Conservation (phyloP, 768 basidiomycete genomes). For the Mycena venus region DNA sequence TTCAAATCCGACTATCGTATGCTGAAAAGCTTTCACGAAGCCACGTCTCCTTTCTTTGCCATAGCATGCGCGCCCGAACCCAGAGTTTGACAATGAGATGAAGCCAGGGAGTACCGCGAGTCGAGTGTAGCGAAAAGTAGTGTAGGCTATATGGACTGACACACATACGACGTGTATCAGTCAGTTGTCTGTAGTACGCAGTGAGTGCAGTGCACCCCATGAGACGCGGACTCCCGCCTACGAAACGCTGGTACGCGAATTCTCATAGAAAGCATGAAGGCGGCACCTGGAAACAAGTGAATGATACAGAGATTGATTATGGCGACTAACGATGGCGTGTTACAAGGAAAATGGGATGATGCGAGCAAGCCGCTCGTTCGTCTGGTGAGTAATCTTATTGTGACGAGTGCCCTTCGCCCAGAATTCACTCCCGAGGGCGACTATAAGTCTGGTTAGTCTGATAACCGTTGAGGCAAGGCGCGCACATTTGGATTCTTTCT, state of each 20-base stretch:
- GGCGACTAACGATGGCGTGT: not conserved
- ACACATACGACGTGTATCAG: constrained; percentile 1
- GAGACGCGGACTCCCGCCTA: not conserved
- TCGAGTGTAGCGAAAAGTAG: constrained; percentile 1
- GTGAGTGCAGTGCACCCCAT: not conserved
- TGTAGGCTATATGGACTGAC: not conserved
- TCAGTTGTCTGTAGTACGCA: not conserved
- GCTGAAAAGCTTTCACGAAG: not conserved
- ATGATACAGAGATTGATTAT: not conserved
- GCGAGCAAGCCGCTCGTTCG: not conserved
- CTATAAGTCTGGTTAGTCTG: not conserved
- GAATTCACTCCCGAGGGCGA: not conserved
- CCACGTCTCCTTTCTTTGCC: constrained; percentile 3
- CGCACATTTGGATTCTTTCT: not conserved
- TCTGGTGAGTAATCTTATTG: not conserved
- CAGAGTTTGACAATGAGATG: not conserved
- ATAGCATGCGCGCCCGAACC: constrained; percentile 1
- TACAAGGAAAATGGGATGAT: not conserved
- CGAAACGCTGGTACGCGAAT: not conserved
- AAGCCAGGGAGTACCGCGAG: constrained; percentile 3
- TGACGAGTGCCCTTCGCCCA: not conserved
- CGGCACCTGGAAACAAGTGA: not conserved
- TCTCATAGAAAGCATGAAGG: no score
- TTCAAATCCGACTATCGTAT: not conserved
- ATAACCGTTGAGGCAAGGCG: not conserved